Evolutionary conservation across 192 early-diverging fungal genomes (phyloP).

Genomic region (Paraglomus occultum): DNA sequence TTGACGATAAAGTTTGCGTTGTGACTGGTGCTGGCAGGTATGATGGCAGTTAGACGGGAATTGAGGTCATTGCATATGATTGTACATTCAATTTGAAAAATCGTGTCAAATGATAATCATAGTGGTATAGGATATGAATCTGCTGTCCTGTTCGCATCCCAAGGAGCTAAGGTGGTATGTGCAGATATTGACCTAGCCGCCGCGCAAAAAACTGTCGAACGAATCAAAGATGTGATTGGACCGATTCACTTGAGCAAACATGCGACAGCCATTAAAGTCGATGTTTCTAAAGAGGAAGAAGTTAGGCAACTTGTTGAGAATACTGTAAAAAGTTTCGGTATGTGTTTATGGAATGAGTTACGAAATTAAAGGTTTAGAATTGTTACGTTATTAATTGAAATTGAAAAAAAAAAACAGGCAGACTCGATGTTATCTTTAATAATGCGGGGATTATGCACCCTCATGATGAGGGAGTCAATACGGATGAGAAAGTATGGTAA

Average conservation of each 20-base stretch:
- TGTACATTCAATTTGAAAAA: background rate
- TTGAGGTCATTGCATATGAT: background rate
- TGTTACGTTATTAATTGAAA: background rate
- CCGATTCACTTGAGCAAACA: slow-evolving; percentile 22
- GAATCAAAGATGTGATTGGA: slow-evolving; percentile 49
- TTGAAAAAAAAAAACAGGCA: too few relatives aligned
- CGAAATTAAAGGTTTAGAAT: background rate
- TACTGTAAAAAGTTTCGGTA: slow-evolving; percentile 69
- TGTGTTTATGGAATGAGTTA: slow-evolving; percentile 5
- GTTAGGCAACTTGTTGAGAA: slow-evolving; percentile 63
- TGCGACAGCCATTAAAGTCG: slow-evolving; percentile 63
- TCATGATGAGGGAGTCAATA: slow-evolving; percentile 75
- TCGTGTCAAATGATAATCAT: slow-evolving; percentile 9
- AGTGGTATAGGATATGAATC: slow-evolving; percentile 84
- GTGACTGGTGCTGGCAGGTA: slow-evolving; percentile 81
- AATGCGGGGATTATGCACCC: slow-evolving; percentile 88
- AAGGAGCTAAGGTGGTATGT: slow-evolving; percentile 75
- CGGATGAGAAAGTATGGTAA: slow-evolving; percentile 78
- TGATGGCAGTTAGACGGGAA: background rate
- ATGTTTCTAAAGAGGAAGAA: slow-evolving; percentile 73
- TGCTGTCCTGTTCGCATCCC: slow-evolving; percentile 68
- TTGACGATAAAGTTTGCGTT: slow-evolving; percentile 72
- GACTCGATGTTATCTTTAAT: slow-evolving; percentile 81
- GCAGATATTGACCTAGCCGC: slow-evolving; percentile 73
- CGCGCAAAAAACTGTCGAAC: slow-evolving; percentile 50